Percentiles rank a stretch among this genome's conserved stretches.
Conservation (phyloP, 176 grass and related monocot species). For the Oropetium thomaeum region DNA sequence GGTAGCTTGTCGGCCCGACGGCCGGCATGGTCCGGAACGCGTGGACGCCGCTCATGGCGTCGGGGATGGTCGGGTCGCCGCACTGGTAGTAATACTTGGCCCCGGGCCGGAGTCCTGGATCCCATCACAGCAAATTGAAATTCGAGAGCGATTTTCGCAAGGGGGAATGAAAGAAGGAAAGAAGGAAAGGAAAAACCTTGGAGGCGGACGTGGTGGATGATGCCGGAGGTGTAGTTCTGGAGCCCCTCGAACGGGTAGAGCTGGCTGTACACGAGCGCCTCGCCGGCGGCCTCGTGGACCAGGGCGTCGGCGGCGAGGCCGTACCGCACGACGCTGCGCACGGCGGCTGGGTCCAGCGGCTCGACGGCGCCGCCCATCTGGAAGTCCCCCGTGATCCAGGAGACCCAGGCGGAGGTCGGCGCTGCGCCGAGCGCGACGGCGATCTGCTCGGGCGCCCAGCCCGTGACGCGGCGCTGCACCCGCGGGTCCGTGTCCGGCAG, state of each 20-base stretch:
- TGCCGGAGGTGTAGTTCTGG: constrained; percentile 86
- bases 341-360: constrained; percentile 46
- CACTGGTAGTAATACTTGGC: constrained; percentile 71
- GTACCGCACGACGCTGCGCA: constrained; percentile 65
- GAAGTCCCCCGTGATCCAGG: constrained; percentile 79
- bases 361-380: constrained; percentile 61
- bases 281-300: constrained; percentile 42
- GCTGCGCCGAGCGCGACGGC: constrained; percentile 62
- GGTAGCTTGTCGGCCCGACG: constrained; percentile 58
- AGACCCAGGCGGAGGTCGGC: constrained; percentile 75
- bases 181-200: constrained; percentile 41
- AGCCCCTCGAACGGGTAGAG: constrained; percentile 82
- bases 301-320: constrained; percentile 45
- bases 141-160: not conserved
- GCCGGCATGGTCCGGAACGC: constrained; percentile 79
- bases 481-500: constrained; percentile 64
- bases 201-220: constrained; percentile 83
- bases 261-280: constrained; percentile 79
- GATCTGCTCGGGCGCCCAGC: constrained; percentile 79
- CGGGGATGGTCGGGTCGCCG: constrained; percentile 55
- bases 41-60: constrained; percentile 51
- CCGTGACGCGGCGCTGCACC: constrained; percentile 47
- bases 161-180: too few species aligned
- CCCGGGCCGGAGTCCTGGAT: constrained; percentile 49
- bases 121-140: too few species aligned